Conservation (phyloP, 1,284 basidiomycete species). For the Vanrija pseudolonga region DNA sequence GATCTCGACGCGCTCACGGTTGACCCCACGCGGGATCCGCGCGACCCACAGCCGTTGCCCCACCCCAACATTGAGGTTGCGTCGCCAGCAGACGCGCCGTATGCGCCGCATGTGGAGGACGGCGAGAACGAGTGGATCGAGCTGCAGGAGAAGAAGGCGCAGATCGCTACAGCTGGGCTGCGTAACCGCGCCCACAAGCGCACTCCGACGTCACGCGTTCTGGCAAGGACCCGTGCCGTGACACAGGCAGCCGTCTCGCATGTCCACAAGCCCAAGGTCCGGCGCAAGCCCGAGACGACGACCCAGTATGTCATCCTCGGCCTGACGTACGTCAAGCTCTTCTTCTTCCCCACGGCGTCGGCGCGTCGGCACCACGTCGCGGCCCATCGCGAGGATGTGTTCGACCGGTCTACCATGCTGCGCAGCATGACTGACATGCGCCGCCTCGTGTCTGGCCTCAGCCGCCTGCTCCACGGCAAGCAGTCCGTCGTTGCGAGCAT, state of each 20-base stretch:
- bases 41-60: neutral
- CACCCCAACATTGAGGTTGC: neutral
- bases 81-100: neutral
- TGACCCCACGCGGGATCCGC: constrained; percentile 35
- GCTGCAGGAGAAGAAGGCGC: constrained; percentile 12
- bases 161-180: neutral
- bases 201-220: too few relatives aligned
- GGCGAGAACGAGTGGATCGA: constrained; percentile 17
- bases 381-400: constrained; percentile 23
- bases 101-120: constrained; percentile 14
- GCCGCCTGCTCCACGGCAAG: constrained; percentile 73
- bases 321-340: constrained; percentile 29
- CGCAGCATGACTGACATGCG: constrained; percentile 75
- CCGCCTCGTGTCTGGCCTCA: constrained; percentile 75
- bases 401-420: constrained; percentile 52
- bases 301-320: neutral
- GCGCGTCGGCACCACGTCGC: constrained; percentile 21
- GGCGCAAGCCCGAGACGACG: neutral
- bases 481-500: constrained; percentile 77
- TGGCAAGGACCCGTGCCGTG: too few relatives aligned
- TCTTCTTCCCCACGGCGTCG: constrained; percentile 32
- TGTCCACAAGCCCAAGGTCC: too few relatives aligned
- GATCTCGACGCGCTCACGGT: constrained; percentile 70
- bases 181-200: too few relatives aligned
- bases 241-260: too few relatives aligned